phyloP scores from a whole-genome alignment of 1,284 basidiomycete genomes.

The Sanghuangporus weigelae region DNA sequence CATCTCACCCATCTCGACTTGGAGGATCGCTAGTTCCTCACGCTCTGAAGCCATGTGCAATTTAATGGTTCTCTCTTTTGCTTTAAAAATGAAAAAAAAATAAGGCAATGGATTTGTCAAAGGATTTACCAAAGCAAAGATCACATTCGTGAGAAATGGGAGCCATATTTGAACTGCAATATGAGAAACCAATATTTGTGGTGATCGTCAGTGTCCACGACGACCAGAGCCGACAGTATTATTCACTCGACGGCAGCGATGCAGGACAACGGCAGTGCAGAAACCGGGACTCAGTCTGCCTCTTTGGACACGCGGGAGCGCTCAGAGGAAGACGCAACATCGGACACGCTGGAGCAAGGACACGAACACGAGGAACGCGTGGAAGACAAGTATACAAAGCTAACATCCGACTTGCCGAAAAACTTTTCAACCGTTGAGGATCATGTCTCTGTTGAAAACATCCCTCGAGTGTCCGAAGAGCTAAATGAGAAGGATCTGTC shows the following conservation, averaged over 20 bases:
- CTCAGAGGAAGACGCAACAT: neutral
- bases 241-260: slow-evolving; percentile 4
- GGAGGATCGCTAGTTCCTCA: no score
- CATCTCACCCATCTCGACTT: no score
- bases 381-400: neutral
- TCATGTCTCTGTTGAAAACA: neutral
- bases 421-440: neutral
- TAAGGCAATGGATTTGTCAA: neutral
- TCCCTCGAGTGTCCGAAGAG: neutral
- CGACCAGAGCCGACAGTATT: neutral
- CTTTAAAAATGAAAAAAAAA: no score
- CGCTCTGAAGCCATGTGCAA: no score
- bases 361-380: slow-evolving; percentile 2
- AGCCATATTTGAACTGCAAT: neutral
- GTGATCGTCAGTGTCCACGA: slow-evolving; percentile 4
- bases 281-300: neutral
- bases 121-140: neutral
- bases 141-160: neutral
- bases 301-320: neutral
- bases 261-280: slow-evolving; percentile 4
- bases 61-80: no score
- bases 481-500: neutral
- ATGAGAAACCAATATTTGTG: neutral
- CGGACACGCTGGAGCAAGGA: neutral
- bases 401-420: neutral